These are phyloP conservation scores for Silene conica DNA, from an alignment of 148 eudicot genomes.

Conservation along the genomic window DNA sequence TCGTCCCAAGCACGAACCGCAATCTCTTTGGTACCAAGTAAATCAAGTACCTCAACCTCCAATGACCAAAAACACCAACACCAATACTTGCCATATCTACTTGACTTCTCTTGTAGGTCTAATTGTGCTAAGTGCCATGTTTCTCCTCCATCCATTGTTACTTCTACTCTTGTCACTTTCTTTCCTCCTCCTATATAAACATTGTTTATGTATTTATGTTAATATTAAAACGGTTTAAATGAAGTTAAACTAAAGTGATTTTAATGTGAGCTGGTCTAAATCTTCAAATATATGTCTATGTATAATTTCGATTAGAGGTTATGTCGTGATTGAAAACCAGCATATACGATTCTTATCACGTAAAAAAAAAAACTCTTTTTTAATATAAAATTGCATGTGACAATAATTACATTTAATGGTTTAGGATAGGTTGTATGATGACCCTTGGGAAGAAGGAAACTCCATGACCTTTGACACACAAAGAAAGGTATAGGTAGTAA, in stretches of 20 bases:
- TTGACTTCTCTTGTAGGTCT: conserved; percentile 72
- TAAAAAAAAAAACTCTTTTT: too few relatives aligned
- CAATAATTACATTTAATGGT: too few relatives aligned
- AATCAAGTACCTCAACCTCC: conserved; percentile 75
- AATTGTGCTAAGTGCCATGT: conserved; percentile 57
- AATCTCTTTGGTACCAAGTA: conserved; percentile 72
- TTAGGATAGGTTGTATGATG: background rate
- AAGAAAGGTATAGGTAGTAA: background rate
- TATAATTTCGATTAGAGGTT: too few relatives aligned
- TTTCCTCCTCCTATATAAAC: conserved; percentile 67
- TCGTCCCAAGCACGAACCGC: conserved; percentile 96
- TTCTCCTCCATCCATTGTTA: conserved; percentile 86
- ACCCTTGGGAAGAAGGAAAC: conserved; percentile 21
- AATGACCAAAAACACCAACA: conserved; percentile 98
- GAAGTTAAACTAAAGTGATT: too few relatives aligned
- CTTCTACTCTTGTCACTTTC: conserved; percentile 88
- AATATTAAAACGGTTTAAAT: too few relatives aligned
- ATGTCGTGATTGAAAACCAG: too few relatives aligned
- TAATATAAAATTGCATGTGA: too few relatives aligned
- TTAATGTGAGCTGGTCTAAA: too few relatives aligned
- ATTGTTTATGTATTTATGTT: too few relatives aligned
- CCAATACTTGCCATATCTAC: conserved; percentile 82
- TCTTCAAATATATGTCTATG: too few relatives aligned
- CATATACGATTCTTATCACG: too few relatives aligned
- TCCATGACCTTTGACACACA: conserved; percentile 18